These are phyloP conservation scores for Aspergillus jensenii DNA, from an alignment of 2,329 filamentous ascomycete genomes.

Conservation along the genomic window DNA sequence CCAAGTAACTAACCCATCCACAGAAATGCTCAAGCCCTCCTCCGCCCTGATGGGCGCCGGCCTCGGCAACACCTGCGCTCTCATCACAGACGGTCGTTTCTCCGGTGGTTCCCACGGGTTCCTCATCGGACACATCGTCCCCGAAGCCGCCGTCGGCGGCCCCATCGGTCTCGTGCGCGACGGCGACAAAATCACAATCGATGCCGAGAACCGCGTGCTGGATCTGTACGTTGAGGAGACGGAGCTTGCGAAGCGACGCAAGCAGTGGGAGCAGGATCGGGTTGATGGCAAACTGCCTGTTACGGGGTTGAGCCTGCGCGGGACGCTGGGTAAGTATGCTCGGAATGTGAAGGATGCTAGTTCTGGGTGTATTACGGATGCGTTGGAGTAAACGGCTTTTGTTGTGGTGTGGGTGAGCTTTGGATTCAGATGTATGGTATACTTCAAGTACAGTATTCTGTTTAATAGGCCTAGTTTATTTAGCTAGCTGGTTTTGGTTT, in stretches of 20 bases:
- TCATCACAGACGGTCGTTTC: slow-evolving; percentile 67
- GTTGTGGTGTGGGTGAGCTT: too few relatives aligned
- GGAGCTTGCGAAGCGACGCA: slow-evolving; percentile 60
- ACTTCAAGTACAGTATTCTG: neutral
- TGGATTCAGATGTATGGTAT: neutral
- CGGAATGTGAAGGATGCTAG: slow-evolving; percentile 48
- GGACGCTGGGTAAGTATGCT: slow-evolving; percentile 72
- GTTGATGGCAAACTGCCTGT: slow-evolving; percentile 41
- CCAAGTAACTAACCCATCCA: neutral
- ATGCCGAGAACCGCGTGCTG: slow-evolving; percentile 69
- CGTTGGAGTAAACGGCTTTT: slow-evolving; percentile 15
- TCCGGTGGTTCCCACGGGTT: slow-evolving; percentile 79
- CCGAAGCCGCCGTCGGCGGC: slow-evolving; percentile 81
- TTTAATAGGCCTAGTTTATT: slow-evolving; percentile 3
- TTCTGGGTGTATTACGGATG: slow-evolving; percentile 50
- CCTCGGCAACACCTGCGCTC: slow-evolving; percentile 65
- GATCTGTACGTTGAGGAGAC: slow-evolving; percentile 66
- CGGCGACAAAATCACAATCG: slow-evolving; percentile 78
- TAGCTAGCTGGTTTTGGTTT: neutral
- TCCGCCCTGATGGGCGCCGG: slow-evolving; percentile 74
- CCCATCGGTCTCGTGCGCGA: slow-evolving; percentile 81
- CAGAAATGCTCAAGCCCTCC: slow-evolving; percentile 67
- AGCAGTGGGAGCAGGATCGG: slow-evolving; percentile 57
- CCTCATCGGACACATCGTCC: slow-evolving; percentile 83
- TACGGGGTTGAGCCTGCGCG: slow-evolving; percentile 59